Base-by-base conservation (phyloP, 768 basidiomycete genomes). In the Suillus subluteus region DNA sequence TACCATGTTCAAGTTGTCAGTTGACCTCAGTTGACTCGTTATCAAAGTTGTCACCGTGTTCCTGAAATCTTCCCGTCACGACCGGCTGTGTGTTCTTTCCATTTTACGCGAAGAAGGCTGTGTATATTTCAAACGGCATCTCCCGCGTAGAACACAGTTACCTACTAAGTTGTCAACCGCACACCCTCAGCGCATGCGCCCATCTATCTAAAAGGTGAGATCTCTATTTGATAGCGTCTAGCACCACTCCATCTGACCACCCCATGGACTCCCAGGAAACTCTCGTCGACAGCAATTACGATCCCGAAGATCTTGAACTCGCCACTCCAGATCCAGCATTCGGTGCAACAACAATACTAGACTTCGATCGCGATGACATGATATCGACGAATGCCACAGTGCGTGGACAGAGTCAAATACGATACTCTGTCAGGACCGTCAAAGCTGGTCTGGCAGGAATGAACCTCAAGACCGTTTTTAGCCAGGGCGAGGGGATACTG, bases 351-450 rank as follows among this genome's bases (percentile, higher is more conserved):
- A 62, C 58, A 3, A 63, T 58, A n/a, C 41, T 65, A 30, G 64
- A 65, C 52, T 65, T 65, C 21, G 43, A 65, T 5, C 30, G 21
- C 5, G 59, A 65, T 61, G 64, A 35, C n/a, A 65, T 44, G 64
- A 44, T 15, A 59, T 61, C 23, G 32, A 65, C 30, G 5, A 44
- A 35, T 21, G 58, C 43, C 21, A 62, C 59, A 18, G 59, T 65
- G 38, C 59, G 59, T 18, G 64, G 64, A 18, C 18, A 65, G 6
- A 32, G 18, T 44, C 38, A 26, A 9, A 23, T 35, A 62, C 35
- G 59, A 18, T 65, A 65, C 35, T 30, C 64, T 37, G 52, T 64
- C 18, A 23, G 21, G 16, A 58, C 46, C 2, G n/a, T n/a, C 40
- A 58, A 21, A 32, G n/a, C 11, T 18, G 48, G 62, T n/a, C 11